Conservation (phyloP, 75 land plant genomes). For the Cryptomeria japonica region DNA sequence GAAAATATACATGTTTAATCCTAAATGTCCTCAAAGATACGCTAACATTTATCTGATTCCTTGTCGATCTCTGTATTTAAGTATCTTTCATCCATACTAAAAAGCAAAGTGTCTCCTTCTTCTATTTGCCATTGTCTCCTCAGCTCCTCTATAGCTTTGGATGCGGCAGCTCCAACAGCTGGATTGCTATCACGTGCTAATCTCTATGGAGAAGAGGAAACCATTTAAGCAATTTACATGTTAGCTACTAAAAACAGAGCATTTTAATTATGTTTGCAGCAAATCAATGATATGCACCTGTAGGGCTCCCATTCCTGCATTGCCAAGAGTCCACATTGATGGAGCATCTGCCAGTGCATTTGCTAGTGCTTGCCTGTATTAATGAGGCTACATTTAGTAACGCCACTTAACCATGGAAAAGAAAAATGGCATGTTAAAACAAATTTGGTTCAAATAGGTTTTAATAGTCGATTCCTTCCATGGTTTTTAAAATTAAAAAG, state of each 20-base stretch:
- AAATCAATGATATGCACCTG: slow-evolving; percentile 54
- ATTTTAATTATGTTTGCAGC: background rate
- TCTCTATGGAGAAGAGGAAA: slow-evolving; percentile 47
- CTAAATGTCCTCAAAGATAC: background rate
- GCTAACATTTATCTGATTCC: slow-evolving; percentile 9
- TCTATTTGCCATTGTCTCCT: slow-evolving; percentile 82
- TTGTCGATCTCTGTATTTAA: slow-evolving; percentile 11
- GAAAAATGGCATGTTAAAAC: background rate
- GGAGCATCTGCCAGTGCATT: slow-evolving; percentile 97
- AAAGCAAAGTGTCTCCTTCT: slow-evolving; percentile 61
- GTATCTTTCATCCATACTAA: slow-evolving; percentile 39
- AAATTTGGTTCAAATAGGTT: background rate
- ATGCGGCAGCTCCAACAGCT: slow-evolving; percentile 86
- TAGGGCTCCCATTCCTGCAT: slow-evolving; percentile 98
- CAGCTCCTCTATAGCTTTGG: slow-evolving; percentile 81
- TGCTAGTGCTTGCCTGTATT: slow-evolving; percentile 84
- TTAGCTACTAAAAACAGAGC: background rate
- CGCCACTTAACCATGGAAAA: background rate
- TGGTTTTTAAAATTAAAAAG: background rate
- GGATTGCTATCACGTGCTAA: slow-evolving; percentile 91
- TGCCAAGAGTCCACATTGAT: slow-evolving; percentile 98
- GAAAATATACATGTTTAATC: background rate
- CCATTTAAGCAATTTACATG: background rate
- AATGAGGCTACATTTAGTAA: background rate
- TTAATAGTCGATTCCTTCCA: background rate